A percentile compares a stretch with the other conserved stretches of the same genome.
phyloP scores from a whole-genome alignment of 2,329 filamentous ascomycete species.

The Chaetomiaceae sp. region DNA sequence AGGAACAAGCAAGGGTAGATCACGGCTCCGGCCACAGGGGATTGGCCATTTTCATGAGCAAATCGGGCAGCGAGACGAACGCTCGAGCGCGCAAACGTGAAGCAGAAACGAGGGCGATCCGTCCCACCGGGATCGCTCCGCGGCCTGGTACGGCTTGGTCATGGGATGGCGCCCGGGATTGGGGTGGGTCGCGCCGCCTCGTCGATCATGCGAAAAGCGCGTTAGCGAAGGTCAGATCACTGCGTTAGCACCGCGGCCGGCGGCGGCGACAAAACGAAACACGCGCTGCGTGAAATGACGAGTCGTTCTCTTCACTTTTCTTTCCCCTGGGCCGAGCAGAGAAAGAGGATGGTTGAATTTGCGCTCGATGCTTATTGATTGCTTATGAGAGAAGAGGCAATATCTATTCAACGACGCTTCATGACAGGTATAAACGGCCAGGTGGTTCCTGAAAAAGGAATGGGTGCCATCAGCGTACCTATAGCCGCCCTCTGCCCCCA shows the following conservation, averaged over 20 bases:
- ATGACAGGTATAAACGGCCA: too few species aligned
- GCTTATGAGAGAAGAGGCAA: not conserved
- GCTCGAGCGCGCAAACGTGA: not conserved
- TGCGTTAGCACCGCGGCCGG: constrained; percentile 4
- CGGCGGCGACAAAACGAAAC: not conserved
- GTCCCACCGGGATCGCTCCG: constrained; percentile 18
- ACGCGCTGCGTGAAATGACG: constrained; percentile 4
- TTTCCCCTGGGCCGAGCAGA: not conserved
- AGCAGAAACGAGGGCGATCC: not conserved
- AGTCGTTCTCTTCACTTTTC: not conserved
- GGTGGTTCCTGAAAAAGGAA: too few species aligned
- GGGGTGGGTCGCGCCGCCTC: constrained; percentile 3
- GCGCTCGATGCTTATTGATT: not conserved
- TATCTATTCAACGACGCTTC: too few species aligned
- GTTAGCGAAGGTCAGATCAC: constrained; percentile 5
- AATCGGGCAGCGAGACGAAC: not conserved
- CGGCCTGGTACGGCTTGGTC: too few species aligned
- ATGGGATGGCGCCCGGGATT: constrained; percentile 10
- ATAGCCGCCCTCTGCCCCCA: too few species aligned
- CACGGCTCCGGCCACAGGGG: not conserved
- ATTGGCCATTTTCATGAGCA: not conserved
- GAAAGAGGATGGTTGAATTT: not conserved
- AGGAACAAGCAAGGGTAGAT: too few species aligned
- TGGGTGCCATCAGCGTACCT: too few species aligned
- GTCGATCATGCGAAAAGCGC: constrained; percentile 6